phyloP scores from a whole-genome alignment of 495 filamentous ascomycete genomes.

The Aspergillus ellipticus region DNA sequence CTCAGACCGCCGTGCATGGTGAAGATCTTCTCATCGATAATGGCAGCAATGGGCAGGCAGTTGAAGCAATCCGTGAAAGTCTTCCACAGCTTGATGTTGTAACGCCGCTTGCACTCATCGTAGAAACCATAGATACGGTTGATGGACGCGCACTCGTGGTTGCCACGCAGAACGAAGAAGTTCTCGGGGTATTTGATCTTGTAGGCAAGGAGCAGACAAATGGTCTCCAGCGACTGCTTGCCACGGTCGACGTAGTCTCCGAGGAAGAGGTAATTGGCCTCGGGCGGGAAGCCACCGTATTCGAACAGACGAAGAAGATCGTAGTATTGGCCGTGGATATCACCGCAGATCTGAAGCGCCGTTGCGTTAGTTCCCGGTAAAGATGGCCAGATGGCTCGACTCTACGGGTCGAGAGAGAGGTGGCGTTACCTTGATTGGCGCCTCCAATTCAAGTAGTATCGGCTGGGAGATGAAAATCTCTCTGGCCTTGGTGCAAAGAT shows the following conservation, averaged over 20 bases:
- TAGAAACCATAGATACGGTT: constrained; percentile 99
- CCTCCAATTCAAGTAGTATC: constrained; percentile 94
- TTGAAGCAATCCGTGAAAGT: constrained; percentile 99
- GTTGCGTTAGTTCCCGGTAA: not conserved
- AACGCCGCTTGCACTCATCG: constrained; percentile 97
- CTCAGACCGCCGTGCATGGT: constrained; percentile 99
- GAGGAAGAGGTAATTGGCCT: constrained; percentile 99
- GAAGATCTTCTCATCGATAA: constrained; percentile 99
- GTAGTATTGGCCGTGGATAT: constrained; percentile 99
- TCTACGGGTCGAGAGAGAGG: constrained; percentile 4
- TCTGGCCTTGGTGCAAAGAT: constrained; percentile 95
- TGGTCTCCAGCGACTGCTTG: constrained; percentile 99
- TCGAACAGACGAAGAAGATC: constrained; percentile 96
- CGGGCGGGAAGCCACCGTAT: constrained; percentile 97
- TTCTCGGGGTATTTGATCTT: constrained; percentile 99
- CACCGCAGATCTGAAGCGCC: constrained; percentile 81
- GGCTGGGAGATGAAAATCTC: constrained; percentile 99
- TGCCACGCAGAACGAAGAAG: constrained; percentile 97
- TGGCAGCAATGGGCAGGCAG: constrained; percentile 98
- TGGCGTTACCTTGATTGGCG: constrained; percentile 88
- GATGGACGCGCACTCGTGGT: constrained; percentile 99
- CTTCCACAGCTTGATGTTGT: constrained; percentile 99
- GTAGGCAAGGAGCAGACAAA: constrained; percentile 96
- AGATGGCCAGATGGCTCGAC: not conserved
- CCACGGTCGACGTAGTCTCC: constrained; percentile 98